Evolutionary conservation across 345 rosid species (phyloP).

Genomic region (Eucalyptus globulus): DNA sequence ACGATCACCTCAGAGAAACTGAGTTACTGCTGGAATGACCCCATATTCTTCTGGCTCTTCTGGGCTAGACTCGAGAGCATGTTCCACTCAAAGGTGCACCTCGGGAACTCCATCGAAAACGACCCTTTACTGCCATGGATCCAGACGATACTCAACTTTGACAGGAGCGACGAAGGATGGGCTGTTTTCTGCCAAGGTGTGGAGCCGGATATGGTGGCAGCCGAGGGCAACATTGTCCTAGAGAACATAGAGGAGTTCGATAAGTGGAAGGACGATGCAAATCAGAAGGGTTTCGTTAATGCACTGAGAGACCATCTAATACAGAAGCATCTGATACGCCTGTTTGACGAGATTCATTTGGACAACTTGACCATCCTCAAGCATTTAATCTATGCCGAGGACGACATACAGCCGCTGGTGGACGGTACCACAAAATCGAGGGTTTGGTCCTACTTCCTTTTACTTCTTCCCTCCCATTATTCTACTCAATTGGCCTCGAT

Average conservation of each 20-base stretch:
- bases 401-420: slow-evolving; percentile 21
- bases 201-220: not conserved
- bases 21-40: not conserved
- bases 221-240: not conserved
- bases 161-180: slow-evolving; percentile 10
- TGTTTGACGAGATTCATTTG: not conserved
- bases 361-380: slow-evolving; percentile 29
- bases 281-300: not conserved
- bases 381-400: slow-evolving; percentile 20
- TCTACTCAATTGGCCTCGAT: not conserved
- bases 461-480: not conserved
- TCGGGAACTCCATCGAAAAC: not conserved
- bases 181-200: slow-evolving; percentile 3
- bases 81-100: slow-evolving; percentile 9
- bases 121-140: slow-evolving; percentile 10
- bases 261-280: not conserved
- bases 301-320: not conserved
- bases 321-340: not conserved
- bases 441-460: not conserved
- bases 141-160: slow-evolving; percentile 9
- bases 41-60: slow-evolving; percentile 3
- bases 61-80: slow-evolving; percentile 26
- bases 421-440: slow-evolving; percentile 15
- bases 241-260: not conserved
- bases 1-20: not conserved